Evolutionary conservation across 345 rosid species (phyloP).

Genomic region (Syzygium oleosum): DNA sequence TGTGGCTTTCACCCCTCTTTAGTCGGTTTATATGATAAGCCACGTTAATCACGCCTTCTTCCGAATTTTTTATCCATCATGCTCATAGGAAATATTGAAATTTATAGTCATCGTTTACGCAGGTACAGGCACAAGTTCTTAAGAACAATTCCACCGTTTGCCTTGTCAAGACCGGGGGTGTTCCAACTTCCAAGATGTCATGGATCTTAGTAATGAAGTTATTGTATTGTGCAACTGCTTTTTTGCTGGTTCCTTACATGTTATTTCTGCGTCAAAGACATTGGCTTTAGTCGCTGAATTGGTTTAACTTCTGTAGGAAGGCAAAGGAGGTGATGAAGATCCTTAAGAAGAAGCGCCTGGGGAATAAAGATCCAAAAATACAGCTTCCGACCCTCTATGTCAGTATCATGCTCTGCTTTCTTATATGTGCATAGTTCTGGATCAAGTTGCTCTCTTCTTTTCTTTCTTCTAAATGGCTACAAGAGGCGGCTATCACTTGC

Average conservation of each 20-base stretch:
- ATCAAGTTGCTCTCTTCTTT: neutral
- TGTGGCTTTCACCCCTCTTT: too few relatives aligned
- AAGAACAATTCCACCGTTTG: too few relatives aligned
- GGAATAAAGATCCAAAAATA: slow-evolving; percentile 79
- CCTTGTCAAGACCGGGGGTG: too few relatives aligned
- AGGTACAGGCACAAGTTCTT: too few relatives aligned
- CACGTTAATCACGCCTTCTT: too few relatives aligned
- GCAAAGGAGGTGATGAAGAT: slow-evolving; percentile 83
- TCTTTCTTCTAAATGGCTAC: neutral
- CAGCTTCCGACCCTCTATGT: slow-evolving; percentile 85
- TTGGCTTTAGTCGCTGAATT: neutral
- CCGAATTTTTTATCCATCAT: too few relatives aligned
- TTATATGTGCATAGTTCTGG: neutral
- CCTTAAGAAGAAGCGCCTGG: slow-evolving; percentile 85
- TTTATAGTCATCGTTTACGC: too few relatives aligned
- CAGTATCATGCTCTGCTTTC: slow-evolving; percentile 19
- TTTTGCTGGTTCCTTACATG: neutral
- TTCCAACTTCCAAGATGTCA: neutral
- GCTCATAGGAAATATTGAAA: too few relatives aligned
- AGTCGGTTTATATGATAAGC: too few relatives aligned
- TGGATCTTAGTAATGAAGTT: neutral
- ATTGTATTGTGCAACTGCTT: neutral
- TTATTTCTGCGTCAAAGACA: neutral
- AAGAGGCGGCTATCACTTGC: neutral
- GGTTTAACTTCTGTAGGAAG: slow-evolving; percentile 43